Base-by-base conservation (phyloP, 208 protist genomes). In the Phytomonas sp. region DNA sequence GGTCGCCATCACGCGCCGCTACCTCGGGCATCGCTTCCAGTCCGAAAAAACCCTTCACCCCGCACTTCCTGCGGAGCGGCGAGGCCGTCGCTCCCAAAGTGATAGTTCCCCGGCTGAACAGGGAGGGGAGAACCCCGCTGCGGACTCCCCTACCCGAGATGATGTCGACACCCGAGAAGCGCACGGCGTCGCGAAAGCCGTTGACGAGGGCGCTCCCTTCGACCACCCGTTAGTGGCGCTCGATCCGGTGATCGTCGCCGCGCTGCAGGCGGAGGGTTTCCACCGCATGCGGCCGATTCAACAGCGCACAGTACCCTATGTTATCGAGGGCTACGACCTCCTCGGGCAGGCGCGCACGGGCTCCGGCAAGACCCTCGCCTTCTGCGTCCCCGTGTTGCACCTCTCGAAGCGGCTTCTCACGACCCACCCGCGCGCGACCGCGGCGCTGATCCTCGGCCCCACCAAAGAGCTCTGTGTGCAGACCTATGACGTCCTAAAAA, bases 311-410 rank as follows among this genome's bases (percentile, higher is more conserved):
- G 97, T 99, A 56, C 98, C 98, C 20, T 80, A 91, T 64, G 85
- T 88, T 4, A 67, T 98, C n/a, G 78, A 91, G 61, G 88, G 89
- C 26, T 91, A 87, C 77, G 94, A 98, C 72, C 37, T 97, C 13
- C 79, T 98, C 29, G 94, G 87, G 2, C 87, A 97, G 70, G 93
- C 97, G 0, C 81, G 96, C 70, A 98, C 96, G 31, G 96, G 96
- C 65, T 96, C 88, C 34, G 96, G 96, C 62, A 98, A 98, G 70
- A 98, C 97, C 6, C 85, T 98, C 28, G 91, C 94, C 51, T 98
- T 98, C 72, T 93, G 84, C 62, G 76, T 98, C 15, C 96, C 97
- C 6, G 91, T 99, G 17, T 78, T 99, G 6, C 93, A 99, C 60
- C 71, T 75, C 23, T 75, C 87, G 29, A 73, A 89, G 62, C 20